A percentile compares a stretch with the other conserved stretches of the same genome.
phyloP scores from a whole-genome alignment of 2,329 filamentous ascomycete genomes.

The Coniella lustricola region DNA sequence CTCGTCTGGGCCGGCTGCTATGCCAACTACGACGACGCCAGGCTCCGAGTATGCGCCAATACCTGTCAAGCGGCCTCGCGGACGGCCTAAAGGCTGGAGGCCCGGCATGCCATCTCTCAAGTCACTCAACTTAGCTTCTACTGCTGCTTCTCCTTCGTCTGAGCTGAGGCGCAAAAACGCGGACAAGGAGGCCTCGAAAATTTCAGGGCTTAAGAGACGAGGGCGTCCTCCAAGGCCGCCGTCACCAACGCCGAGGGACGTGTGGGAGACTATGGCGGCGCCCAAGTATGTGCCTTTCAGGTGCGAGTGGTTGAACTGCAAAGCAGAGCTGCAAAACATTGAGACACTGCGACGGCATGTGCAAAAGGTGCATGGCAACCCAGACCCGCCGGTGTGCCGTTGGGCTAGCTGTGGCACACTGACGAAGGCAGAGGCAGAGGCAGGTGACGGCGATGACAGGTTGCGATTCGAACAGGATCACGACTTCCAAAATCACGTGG shows the following conservation, averaged over 20 bases:
- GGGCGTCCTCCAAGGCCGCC: constrained; percentile 19
- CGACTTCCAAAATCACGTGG: constrained; percentile 43
- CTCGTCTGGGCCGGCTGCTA: background rate
- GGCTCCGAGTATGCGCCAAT: background rate
- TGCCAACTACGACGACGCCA: background rate
- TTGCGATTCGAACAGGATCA: constrained; percentile 18
- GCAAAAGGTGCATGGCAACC: constrained; percentile 38
- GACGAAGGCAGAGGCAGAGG: background rate
- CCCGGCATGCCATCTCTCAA: constrained; percentile 15
- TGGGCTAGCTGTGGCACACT: constrained; percentile 39
- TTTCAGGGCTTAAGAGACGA: constrained; percentile 19
- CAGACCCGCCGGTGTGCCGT: constrained; percentile 23
- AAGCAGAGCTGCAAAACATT: constrained; percentile 55
- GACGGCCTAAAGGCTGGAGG: constrained; percentile 16
- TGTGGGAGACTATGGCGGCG: constrained; percentile 21
- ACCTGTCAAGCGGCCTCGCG: constrained; percentile 8
- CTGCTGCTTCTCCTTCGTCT: background rate
- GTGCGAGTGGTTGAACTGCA: constrained; percentile 55
- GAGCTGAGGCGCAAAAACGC: background rate
- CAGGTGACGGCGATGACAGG: background rate
- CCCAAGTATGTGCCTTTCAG: constrained; percentile 44
- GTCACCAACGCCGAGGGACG: constrained; percentile 12
- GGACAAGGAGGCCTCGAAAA: background rate
- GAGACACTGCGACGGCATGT: constrained; percentile 52
- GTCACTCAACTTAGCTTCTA: background rate